These are phyloP conservation scores for Staphylotrichum tortipilum DNA, from an alignment of 495 filamentous ascomycete genomes.

Conservation along the genomic window DNA sequence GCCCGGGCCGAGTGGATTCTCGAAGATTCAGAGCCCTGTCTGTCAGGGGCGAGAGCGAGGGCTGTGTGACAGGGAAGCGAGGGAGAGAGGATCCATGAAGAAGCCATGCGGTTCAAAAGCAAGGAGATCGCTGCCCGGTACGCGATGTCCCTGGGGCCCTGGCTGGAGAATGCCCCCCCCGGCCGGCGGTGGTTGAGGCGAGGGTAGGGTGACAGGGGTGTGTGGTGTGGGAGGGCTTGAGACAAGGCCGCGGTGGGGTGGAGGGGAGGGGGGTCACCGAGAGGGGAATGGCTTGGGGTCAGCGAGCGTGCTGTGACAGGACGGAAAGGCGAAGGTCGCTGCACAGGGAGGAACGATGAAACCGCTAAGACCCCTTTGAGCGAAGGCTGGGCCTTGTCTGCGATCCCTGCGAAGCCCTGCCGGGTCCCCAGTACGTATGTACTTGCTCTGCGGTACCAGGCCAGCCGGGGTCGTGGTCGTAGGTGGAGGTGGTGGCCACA, in stretches of 20 bases:
- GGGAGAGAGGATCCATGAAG: constrained; percentile 4
- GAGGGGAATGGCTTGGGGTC: constrained; percentile 12
- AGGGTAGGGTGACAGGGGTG: constrained; percentile 14
- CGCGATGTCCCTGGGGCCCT: constrained; percentile 9
- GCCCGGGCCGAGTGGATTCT: constrained; percentile 7
- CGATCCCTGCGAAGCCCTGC: constrained; percentile 16
- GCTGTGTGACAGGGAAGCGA: constrained; percentile 4
- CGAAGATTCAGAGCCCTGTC: constrained; percentile 8
- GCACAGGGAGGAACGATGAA: constrained; percentile 25
- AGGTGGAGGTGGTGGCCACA: neutral
- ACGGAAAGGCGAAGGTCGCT: constrained; percentile 17
- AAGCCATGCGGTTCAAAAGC: constrained; percentile 3
- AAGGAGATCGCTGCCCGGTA: constrained; percentile 1
- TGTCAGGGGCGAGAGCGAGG: constrained; percentile 8
- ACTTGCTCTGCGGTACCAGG: too few species aligned
- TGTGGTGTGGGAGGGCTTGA: constrained; percentile 16
- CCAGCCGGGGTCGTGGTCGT: constrained; percentile 13
- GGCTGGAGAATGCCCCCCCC: too few species aligned
- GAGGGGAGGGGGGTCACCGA: too few species aligned
- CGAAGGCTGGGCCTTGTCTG: constrained; percentile 8
- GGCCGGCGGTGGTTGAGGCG: constrained; percentile 13
- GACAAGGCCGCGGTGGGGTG: constrained; percentile 14
- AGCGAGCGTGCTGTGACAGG: constrained; percentile 17
- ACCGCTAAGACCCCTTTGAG: constrained; percentile 26
- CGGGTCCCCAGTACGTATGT: too few species aligned